phyloP scores from a whole-genome alignment of 805 yeast genomes.

The Dipodascus albidus region DNA sequence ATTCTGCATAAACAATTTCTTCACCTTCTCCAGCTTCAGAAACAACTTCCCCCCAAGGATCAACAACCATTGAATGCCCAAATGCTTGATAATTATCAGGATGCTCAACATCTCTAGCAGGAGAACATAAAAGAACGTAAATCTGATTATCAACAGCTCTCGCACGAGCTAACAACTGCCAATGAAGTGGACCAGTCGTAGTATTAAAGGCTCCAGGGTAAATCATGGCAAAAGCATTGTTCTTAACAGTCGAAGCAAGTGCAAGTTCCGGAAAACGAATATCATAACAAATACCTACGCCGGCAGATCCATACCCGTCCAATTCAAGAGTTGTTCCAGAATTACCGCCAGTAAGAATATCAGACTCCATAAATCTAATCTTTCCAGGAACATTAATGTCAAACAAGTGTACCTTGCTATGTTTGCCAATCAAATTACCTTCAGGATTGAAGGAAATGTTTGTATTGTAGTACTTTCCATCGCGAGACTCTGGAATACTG shows the following conservation, averaged over 20 bases:
- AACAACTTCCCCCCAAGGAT: conserved; percentile 79
- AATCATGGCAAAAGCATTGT: conserved; percentile 70
- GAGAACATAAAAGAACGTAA: conserved; percentile 79
- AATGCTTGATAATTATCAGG: conserved; percentile 55
- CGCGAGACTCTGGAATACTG: conserved; percentile 68
- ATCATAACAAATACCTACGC: conserved; percentile 86
- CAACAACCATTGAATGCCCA: conserved; percentile 78
- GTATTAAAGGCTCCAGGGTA: conserved; percentile 92
- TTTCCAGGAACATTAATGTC: conserved; percentile 90
- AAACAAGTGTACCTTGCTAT: conserved; percentile 82
- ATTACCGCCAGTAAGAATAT: conserved; percentile 64
- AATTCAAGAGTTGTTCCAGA: conserved; percentile 69
- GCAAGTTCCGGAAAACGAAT: conserved; percentile 86
- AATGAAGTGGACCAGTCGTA: conserved; percentile 87
- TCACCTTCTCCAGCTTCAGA: conserved; percentile 74
- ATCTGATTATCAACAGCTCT: conserved; percentile 86
- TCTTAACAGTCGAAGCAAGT: conserved; percentile 41
- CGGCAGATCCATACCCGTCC: conserved; percentile 57
- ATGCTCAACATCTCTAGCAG: conserved; percentile 77
- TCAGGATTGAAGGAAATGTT: conserved; percentile 56
- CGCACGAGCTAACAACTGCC: conserved; percentile 70
- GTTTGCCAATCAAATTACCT: conserved; percentile 77
- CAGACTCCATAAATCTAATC: conserved; percentile 77
- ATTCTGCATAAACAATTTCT: conserved; percentile 61
- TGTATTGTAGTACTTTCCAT: conserved; percentile 57